These are phyloP conservation scores for Artomyces pyxidatus DNA, from an alignment of 768 basidiomycete genomes.

Conservation along the genomic window DNA sequence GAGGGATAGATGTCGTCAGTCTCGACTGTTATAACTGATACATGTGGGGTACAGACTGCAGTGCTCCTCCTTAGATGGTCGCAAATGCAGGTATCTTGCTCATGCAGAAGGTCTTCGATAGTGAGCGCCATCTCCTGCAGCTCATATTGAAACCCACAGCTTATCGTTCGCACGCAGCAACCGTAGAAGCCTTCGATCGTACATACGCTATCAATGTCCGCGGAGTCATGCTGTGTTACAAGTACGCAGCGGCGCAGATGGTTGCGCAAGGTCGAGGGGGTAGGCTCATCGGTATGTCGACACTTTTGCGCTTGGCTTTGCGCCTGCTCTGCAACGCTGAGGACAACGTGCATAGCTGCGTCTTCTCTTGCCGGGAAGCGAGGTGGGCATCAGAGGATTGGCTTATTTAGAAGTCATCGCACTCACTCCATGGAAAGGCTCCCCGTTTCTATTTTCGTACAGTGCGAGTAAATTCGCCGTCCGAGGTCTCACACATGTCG, in stretches of 20 bases:
- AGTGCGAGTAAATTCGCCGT: conserved; percentile 18
- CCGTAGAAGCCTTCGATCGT: conserved; percentile 2
- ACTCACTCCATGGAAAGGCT: neutral
- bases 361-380: conserved; percentile 9
- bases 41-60: neutral
- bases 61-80: conserved; percentile 5
- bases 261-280: conserved; percentile 11
- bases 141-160: neutral
- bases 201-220: conserved; percentile 7
- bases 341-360: conserved; percentile 3
- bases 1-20: conserved; percentile 12
- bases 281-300: conserved; percentile 9
- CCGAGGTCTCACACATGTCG: conserved; percentile 15
- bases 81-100: conserved; percentile 10
- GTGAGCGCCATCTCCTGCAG: neutral
- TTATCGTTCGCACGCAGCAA: neutral
- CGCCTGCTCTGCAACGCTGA: neutral
- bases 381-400: neutral
- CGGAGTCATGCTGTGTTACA: conserved; percentile 18
- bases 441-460: conserved; percentile 2
- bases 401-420: too few species aligned
- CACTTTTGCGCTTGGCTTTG: neutral
- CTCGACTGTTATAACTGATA: neutral
- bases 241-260: conserved; percentile 18
- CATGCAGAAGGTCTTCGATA: neutral